Conservation (phyloP, 306 rosid species). For the Sicyos edulis region DNA sequence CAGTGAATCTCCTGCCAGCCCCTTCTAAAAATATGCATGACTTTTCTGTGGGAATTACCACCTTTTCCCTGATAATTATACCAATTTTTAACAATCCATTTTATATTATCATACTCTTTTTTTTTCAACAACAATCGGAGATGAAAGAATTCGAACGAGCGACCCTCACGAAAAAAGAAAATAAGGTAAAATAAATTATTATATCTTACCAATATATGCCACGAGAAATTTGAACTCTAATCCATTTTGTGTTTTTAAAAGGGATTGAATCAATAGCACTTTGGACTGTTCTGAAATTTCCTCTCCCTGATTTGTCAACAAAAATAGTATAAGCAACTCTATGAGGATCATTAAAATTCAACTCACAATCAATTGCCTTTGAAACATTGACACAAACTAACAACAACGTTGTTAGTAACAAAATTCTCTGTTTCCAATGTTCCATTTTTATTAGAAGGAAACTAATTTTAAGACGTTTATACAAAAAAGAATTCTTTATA, state of each 20-base stretch:
- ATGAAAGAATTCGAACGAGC: no score
- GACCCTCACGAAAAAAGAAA: no score
- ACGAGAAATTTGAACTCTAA: conserved; percentile 28
- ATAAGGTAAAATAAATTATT: not conserved
- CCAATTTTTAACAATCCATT: no score
- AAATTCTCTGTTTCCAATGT: not conserved
- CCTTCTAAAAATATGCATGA: conserved; percentile 34
- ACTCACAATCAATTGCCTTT: conserved; percentile 9
- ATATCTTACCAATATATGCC: conserved; percentile 23
- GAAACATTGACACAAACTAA: not conserved
- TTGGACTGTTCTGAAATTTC: conserved; percentile 31
- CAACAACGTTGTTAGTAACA: not conserved
- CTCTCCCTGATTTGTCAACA: conserved; percentile 25
- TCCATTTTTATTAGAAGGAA: not conserved
- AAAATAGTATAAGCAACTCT: conserved; percentile 12
- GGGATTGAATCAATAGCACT: conserved; percentile 40
- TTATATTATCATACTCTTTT: no score
- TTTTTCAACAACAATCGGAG: no score
- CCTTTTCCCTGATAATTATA: conserved; percentile 29
- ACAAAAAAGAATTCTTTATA: not conserved
- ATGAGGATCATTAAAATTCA: conserved; percentile 5
- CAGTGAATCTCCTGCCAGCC: conserved; percentile 15
- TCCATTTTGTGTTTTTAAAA: conserved; percentile 23
- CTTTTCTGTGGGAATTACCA: conserved; percentile 21
- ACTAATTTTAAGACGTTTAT: not conserved